Evolutionary conservation across 805 yeast species (phyloP).

Genomic region (Debaryomyces tyrocola): DNA sequence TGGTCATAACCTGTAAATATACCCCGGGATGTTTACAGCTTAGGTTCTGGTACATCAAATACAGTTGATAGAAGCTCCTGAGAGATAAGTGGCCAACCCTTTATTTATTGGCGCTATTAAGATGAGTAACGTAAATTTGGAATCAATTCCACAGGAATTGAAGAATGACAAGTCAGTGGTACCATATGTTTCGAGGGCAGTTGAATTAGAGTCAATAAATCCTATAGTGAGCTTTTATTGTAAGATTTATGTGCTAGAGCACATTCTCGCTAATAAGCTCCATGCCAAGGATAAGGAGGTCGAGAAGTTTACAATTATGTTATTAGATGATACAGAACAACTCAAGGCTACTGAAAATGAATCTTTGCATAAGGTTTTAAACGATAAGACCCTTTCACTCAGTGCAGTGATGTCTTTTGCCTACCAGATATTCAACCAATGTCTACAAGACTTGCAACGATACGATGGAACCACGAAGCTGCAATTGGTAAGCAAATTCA

Average conservation of each 20-base stretch:
- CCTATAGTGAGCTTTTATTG: conserved; percentile 77
- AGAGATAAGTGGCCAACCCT: no score
- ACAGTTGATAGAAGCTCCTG: no score
- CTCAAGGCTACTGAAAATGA: conserved; percentile 46
- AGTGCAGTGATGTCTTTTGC: conserved; percentile 30
- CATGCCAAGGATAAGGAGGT: conserved; percentile 58
- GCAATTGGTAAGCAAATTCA: conserved; percentile 30
- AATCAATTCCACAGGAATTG: conserved; percentile 25
- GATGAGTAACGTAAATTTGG: conserved; percentile 3
- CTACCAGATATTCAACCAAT: conserved; percentile 35
- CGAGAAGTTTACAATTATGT: conserved; percentile 56
- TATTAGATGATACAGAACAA: conserved; percentile 72
- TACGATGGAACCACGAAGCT: conserved; percentile 26
- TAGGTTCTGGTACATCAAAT: no score
- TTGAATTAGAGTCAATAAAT: conserved; percentile 56
- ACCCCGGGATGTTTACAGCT: no score
- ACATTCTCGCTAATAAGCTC: conserved; percentile 57
- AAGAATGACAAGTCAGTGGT: conserved; percentile 34
- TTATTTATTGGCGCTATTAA: neutral
- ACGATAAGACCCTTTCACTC: conserved; percentile 53
- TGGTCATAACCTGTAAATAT: no score
- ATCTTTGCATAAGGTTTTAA: conserved; percentile 48
- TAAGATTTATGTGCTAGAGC: conserved; percentile 66
- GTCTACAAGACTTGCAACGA: conserved; percentile 23
- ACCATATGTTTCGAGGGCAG: conserved; percentile 53